Base-by-base conservation (phyloP, 2,329 filamentous ascomycete genomes). In the Pyrenophora tritici-repentis region DNA sequence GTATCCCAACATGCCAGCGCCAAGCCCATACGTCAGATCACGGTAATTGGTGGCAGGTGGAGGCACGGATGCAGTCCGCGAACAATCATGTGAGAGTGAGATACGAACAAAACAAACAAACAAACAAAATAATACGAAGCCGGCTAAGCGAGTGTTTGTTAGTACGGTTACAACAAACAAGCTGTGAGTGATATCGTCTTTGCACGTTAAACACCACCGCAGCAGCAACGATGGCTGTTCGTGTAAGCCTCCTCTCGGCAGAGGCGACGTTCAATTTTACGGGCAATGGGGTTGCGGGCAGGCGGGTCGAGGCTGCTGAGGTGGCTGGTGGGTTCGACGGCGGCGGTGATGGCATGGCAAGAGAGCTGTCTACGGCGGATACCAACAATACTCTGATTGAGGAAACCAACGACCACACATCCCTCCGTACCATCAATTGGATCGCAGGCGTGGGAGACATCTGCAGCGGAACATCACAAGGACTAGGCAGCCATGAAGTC, bases 11-110 rank as follows among this genome's bases (percentile, higher is more conserved):
- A 41, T 6, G n/a, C 7, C 14, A 17, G 34, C 29, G 49, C 49
- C 44, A 52, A 47, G 49, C 34, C 34, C 49, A 42, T 29, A 52
- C 49, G 49, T 52, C 49, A 52, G 49, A 47, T 29, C 16, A 34
- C 24, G 43, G 48, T 51, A 47, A 47, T 47, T 42, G 14, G 14
- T 26, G 32, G 31, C 17, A 42, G 18, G 43, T 34, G 31, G 24
- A 42, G 18, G 43, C 39, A 42, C 34, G 9, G 48, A 29, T 51
- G 22, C 36, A 20, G 18, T 20, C 10, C 37, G 32, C 36, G 26
- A 20, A 41, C 14, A 40, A 24, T 9, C 22, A 24, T 24, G 22
- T 24, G 22, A 24, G 22, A 7, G 22, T 7, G 22, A 9, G n/a
- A n/a, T n/a, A n/a, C n/a, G n/a, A n/a, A n/a, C n/a, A n/a, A n/a